Conservation (phyloP, 768 basidiomycete genomes). For the Lactarius evosmus region DNA sequence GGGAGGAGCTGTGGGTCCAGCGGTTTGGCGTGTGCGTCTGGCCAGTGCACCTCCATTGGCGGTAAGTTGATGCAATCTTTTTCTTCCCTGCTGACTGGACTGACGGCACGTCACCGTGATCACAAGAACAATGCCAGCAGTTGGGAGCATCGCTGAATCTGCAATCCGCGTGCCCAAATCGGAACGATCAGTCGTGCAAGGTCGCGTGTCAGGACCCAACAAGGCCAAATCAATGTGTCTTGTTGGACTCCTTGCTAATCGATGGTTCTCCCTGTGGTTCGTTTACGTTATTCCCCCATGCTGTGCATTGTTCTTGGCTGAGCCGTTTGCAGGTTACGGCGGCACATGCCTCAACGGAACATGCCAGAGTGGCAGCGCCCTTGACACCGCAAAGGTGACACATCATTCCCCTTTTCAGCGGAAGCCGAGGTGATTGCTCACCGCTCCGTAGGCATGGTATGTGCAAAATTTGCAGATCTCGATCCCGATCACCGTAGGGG, state of each 20-base stretch:
- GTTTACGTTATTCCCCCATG: constrained; percentile 31
- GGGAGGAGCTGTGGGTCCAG: constrained; percentile 64
- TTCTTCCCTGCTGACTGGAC: constrained; percentile 9
- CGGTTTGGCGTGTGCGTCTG: constrained; percentile 70
- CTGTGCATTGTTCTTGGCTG: constrained; percentile 20
- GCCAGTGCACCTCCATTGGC: constrained; percentile 70
- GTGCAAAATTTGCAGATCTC: constrained; percentile 71
- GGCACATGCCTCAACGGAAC: constrained; percentile 61
- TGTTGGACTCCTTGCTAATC: constrained; percentile 65
- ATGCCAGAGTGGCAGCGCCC: constrained; percentile 57
- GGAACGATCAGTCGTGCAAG: constrained; percentile 63
- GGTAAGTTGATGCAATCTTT: constrained; percentile 42
- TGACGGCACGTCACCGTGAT: constrained; percentile 17
- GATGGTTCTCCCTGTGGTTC: constrained; percentile 83
- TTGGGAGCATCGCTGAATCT: constrained; percentile 72
- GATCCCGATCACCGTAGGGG: constrained; percentile 75
- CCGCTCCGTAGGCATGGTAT: constrained; percentile 61
- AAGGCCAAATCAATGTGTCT: constrained; percentile 56
- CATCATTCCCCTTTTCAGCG: constrained; percentile 2
- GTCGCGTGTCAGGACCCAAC: constrained; percentile 78
- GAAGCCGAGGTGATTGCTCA: constrained; percentile 18
- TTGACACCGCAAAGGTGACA: constrained; percentile 59
- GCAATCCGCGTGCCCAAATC: constrained; percentile 59
- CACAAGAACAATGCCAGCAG: constrained; percentile 67
- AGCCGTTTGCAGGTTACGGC: constrained; percentile 52